Evolutionary conservation across 2,329 filamentous ascomycete species (phyloP), one percentile per base, ranked within the genome.

Genomic region (Colletotrichum somersetense): DNA sequence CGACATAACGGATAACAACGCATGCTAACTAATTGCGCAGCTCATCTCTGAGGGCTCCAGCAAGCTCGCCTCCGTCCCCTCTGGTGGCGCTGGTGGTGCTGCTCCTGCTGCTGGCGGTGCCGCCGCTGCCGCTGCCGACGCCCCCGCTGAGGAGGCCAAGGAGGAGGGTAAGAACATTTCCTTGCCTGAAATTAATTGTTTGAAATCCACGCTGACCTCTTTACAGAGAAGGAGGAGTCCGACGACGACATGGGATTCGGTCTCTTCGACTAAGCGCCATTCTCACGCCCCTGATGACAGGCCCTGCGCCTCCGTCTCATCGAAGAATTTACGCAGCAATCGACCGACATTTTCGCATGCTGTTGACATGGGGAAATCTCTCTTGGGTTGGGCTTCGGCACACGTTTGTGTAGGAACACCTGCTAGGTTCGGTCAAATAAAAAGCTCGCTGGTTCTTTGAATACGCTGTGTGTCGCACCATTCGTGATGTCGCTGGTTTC

Each of bases 41-140:
- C 88, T 99, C 86, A 98, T 99, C 85, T 80, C 93, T 80, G 91
- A 95, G 86, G 96, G 96, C 83, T 91, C 93, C 77, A 82, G 88
- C 86, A 99, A 99, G 92, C 94, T 99, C 81, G 96, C 96, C 80
- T 98, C 96, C 86, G 96, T 99, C 82, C 95, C 96, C 85, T 94
- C 93, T 81, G 96, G 95, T 81, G 95, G 95, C 85, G 89, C 88
- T 81, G 94, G 91, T 83, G 93, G 89, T 85, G 93, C 88, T 79
- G 87, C 87, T 80, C 88, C 87, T 80, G 89, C 88, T 83, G 90
- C 86, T 82, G 92, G 86, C 82, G 93, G 87, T 81, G 92, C 86
- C 79, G 92, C 87, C 78, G 91, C 86, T 78, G 91, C 86, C 78
- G 90, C 85, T 77, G 91, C 87, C 78, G 91, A 89, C 77, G 89